A percentile compares a stretch with the other conserved stretches of the same genome.
Conservation (phyloP, 495 filamentous ascomycete genomes). For the Chaetomium fimeti region DNA sequence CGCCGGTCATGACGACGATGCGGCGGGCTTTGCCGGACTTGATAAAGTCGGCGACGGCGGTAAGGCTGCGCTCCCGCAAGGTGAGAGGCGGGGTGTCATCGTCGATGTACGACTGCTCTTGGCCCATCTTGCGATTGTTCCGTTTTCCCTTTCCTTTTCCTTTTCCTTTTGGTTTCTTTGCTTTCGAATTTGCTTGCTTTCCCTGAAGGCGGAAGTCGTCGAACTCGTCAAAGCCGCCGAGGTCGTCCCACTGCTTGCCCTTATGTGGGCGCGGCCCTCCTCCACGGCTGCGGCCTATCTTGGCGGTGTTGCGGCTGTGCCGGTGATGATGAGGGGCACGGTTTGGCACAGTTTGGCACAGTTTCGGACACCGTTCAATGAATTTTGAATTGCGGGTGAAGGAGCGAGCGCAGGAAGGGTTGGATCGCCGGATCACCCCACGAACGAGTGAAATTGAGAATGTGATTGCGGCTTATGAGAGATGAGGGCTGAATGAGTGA, state of each 20-base stretch:
- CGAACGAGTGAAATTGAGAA: neutral
- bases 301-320: slow-evolving; percentile 21
- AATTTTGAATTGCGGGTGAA: slow-evolving; percentile 1
- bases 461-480: neutral
- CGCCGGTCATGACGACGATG: slow-evolving; percentile 78
- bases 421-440: no score
- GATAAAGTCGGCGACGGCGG: slow-evolving; percentile 73
- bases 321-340: slow-evolving; percentile 11
- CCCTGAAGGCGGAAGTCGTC: slow-evolving; percentile 29
- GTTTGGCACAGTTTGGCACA: neutral
- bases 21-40: slow-evolving; percentile 60
- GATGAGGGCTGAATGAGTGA: no score
- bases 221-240: slow-evolving; percentile 18
- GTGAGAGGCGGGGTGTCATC: slow-evolving; percentile 62
- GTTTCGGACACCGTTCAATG: neutral
- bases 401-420: neutral
- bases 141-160: slow-evolving; percentile 9
- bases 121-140: slow-evolving; percentile 44
- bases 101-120: slow-evolving; percentile 54
- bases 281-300: slow-evolving; percentile 30
- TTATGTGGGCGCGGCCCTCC: slow-evolving; percentile 18
- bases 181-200: slow-evolving; percentile 1
- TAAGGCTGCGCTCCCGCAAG: slow-evolving; percentile 63
- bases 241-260: slow-evolving; percentile 20
- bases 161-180: slow-evolving; percentile 32